These are phyloP conservation scores for Botryosphaeria dothidea DNA, from an alignment of 2,329 filamentous ascomycete genomes.

Conservation along the genomic window DNA sequence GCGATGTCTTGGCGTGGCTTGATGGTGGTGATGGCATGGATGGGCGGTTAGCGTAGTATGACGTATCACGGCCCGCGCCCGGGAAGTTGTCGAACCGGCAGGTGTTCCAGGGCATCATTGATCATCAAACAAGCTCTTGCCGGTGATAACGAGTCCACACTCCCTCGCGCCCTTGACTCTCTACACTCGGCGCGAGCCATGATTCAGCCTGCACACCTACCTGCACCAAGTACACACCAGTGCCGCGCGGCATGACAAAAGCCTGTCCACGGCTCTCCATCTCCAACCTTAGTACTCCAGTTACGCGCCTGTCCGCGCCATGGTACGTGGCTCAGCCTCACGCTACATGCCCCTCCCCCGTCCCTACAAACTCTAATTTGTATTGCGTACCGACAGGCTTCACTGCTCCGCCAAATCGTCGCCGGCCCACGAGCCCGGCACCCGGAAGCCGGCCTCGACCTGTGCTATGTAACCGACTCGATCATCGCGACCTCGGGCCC, in stretches of 20 bases:
- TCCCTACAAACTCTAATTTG: background rate
- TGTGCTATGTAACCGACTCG: constrained; percentile 92
- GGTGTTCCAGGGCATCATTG: background rate
- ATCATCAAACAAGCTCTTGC: background rate
- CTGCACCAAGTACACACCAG: background rate
- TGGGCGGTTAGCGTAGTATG: background rate
- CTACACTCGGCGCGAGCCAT: background rate
- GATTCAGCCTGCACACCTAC: background rate
- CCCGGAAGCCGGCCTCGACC: constrained; percentile 82
- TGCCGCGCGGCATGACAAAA: background rate
- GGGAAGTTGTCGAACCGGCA: background rate
- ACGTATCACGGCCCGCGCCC: background rate
- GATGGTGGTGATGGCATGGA: constrained; percentile 3
- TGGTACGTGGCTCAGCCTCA: constrained; percentile 1
- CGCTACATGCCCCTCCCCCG: background rate
- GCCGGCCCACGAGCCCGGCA: constrained; percentile 83
- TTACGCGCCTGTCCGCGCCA: background rate
- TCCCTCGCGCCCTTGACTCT: background rate
- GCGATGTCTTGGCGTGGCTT: background rate
- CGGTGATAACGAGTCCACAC: background rate
- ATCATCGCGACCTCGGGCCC: constrained; percentile 82
- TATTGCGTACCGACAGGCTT: constrained; percentile 28
- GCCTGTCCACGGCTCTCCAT: background rate
- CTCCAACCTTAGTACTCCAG: background rate
- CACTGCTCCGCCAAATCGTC: constrained; percentile 83